Base-by-base conservation (phyloP, 495 filamentous ascomycete genomes). In the Xylaria nigripes region DNA sequence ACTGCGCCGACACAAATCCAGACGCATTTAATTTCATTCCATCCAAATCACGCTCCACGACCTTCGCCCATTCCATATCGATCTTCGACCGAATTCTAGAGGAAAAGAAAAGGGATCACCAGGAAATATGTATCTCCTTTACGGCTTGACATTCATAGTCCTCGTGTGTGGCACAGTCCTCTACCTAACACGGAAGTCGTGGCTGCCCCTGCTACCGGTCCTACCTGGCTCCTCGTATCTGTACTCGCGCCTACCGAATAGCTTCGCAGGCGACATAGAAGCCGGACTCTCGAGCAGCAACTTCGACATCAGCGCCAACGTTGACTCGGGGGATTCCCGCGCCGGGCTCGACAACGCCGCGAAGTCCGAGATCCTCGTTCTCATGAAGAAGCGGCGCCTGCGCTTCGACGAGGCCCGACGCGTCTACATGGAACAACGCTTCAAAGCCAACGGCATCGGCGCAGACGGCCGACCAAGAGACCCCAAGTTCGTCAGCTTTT, bases 401-500 rank as follows among this genome's bases (percentile, higher is more conserved):
- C 75, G 75, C 49, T 97, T 98, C 65, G 93, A 98, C 72, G 90
- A 98, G 73, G 93, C 93, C 23, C 77, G 93, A 54, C 74, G 86
- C 46, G 77, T 91, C 19, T 92, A 86, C 62, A 91, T 86, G 62
- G 84, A 95, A 74, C 81, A 88, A 56, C 76, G 85, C 56, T 93
- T 98, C 63, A 79, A 78, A 60, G 88, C 83, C 65, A 89, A 95
- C 62, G 85, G 86, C 50, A 96, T 98, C 63, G 90, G 83, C 10
- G 75, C 84, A 15, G 94, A 97, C 69, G 93, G 94, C 30, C 71
- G 82, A 62, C 93, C 93, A 47, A 82, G 83, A 67, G 93, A 96
- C 77, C 89, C 90, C 52, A 96, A 95, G 75, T 94, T 95, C 65
- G 89, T 96, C 10, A 91, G 86, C 51, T 96, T 96, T 70, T 93